Base-by-base conservation (phyloP, 768 basidiomycete species). In the Lyophyllum semitale region DNA sequence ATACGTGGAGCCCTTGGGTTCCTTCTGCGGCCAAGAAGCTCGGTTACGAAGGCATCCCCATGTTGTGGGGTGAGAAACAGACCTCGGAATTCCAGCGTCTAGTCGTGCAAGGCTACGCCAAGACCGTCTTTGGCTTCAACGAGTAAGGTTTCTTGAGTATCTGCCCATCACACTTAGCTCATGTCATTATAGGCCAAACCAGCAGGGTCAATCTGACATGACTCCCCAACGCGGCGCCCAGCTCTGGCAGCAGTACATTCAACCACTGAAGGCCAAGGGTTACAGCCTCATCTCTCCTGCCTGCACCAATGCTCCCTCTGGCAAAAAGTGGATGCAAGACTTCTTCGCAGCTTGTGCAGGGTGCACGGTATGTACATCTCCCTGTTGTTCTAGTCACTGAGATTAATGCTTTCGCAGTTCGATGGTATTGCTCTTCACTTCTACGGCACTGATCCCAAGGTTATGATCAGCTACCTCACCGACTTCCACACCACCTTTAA, bases 41-140 rank as follows among this genome's bases (percentile, higher is more conserved):
- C 49, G 86, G 84, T n/a, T 66, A 87, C 35, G 69, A 78, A 9
- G 84, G 73, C 59, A 74, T 81, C 32, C 80, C 87, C 20, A 88
- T 89, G 87, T 68, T 91, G 1, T 93, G 89, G 90, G 85, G 88
- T 57, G 60, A 66, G 7, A 75, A 79, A 26, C 77, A 88, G 51
- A 65, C 77, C 23, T 57, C 50, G 7, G 74, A 80, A 15, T 88
- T 89, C 67, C 60, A 74, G 53, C 66, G 65, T 2, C 54, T 72
- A 40, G 80, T 86, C 27, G 70, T 77, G 45, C 58, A 67, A 15
- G 84, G 83, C 35, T 84, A 87, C 62, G 80, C 84, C 50, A 61
- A 70, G 22, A 63, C 64, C 50, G 82, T 77, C 37, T 59, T 89
- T 20, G 88, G 84, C 50, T 70, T 80, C 66, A 97, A 96, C 64